Base-by-base conservation (phyloP, 352 stramenopile genomes). In the Pythium sp. region DNA sequence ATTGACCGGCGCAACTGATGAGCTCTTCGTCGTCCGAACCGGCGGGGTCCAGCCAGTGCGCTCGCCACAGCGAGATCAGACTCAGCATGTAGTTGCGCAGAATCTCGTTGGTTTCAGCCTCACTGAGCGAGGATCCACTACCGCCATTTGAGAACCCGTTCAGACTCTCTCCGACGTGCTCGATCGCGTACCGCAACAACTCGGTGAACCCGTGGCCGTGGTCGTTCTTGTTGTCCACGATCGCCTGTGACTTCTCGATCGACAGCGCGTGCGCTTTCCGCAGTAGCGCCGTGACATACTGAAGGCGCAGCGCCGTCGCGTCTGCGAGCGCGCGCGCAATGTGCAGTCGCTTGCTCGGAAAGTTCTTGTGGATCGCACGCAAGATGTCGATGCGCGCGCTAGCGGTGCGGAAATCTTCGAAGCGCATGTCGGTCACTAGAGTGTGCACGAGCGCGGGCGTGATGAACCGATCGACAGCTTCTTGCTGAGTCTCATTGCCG, bases 21-120 rank as follows among this genome's bases (percentile, higher is more conserved):
- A 95, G 82, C 62, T 95, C 88, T 69, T 94, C 88, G 58, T 90
- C 85, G 64, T 95, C 88, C 3, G 88, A 92, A 18, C 86, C 88
- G 0, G 80, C 72, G 1, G 86, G 72, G 69, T 95, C 88, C 18
- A 90, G 74, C 82, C 87, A 93, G 63, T 94, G 88, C 24, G 82
- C 80, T 49, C 80, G 73, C 86, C 85, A 94, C 7, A 95, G 77
- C 41, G 75, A 76, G 7, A 91, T 67, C 34, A 92, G 75, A 26
- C 83, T 87, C 34, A 74, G 62, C 62, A 93, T 70, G 67, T 84
- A 94, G 70, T 94, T 93, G 61, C 84, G 82, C 32, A 86, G 68
- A 30, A 94, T 75, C 49, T 91, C 84, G 26, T 73, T 64, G 26
- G 70, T 79, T 46, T 87, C 72, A 9, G 56, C 57, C 9, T 81